Conservation (phyloP, 2,329 filamentous ascomycete species). For the Aureobasidium sp. region DNA sequence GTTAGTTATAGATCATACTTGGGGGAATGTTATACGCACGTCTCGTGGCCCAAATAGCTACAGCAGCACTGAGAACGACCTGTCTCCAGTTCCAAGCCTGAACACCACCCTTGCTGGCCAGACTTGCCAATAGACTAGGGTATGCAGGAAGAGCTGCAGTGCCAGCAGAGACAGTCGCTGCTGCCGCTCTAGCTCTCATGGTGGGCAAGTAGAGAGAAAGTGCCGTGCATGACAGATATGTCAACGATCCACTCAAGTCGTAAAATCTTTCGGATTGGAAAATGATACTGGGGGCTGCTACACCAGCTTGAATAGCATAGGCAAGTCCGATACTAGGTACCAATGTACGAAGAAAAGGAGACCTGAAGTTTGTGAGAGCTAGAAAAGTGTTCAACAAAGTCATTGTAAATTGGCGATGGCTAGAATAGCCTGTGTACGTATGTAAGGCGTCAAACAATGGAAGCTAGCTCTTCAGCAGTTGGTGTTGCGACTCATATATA, state of each 20-base stretch:
- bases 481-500: neutral
- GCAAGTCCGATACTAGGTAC: slow-evolving; percentile 56
- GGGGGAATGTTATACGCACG: slow-evolving; percentile 32
- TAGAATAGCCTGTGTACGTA: neutral
- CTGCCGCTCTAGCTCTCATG: slow-evolving; percentile 48
- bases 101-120: slow-evolving; percentile 37
- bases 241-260: slow-evolving; percentile 59
- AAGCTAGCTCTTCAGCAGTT: neutral
- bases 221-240: slow-evolving; percentile 58
- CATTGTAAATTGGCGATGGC: slow-evolving; percentile 21
- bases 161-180: slow-evolving; percentile 27
- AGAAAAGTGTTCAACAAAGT: slow-evolving; percentile 44
- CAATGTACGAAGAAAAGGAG: slow-evolving; percentile 55
- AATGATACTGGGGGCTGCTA: slow-evolving; percentile 55
- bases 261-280: slow-evolving; percentile 60
- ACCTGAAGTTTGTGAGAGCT: slow-evolving; percentile 53
- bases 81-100: slow-evolving; percentile 56
- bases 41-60: slow-evolving; percentile 56
- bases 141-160: slow-evolving; percentile 36
- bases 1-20: neutral
- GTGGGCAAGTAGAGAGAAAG: slow-evolving; percentile 56
- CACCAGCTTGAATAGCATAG: slow-evolving; percentile 55
- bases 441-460: neutral
- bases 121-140: slow-evolving; percentile 41
- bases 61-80: slow-evolving; percentile 46